phyloP scores from a whole-genome alignment of 139 green algal species.

The Chloropicon primus region DNA sequence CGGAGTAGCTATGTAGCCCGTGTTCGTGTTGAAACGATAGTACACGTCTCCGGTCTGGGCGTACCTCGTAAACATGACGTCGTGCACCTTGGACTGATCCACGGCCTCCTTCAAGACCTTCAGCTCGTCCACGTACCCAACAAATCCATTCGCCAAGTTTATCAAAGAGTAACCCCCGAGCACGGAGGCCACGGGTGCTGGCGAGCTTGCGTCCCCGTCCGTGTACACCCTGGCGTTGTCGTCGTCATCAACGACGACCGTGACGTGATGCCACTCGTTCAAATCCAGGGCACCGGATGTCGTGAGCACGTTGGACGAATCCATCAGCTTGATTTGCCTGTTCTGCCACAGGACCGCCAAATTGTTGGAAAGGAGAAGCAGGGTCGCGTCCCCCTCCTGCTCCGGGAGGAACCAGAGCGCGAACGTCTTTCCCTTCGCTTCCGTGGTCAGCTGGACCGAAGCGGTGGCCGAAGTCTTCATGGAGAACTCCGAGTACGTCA shows the following conservation, averaged over 20 bases:
- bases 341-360: background rate
- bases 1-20: background rate
- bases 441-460: background rate
- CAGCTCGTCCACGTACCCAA: constrained; percentile 13
- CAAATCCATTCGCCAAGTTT: constrained; percentile 1
- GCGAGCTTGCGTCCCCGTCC: background rate
- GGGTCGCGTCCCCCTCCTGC: background rate
- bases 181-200: background rate
- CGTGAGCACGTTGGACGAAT: background rate
- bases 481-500: constrained; percentile 11
- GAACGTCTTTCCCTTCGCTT: constrained; percentile 4
- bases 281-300: background rate
- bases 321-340: background rate
- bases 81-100: background rate
- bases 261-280: constrained; percentile 2
- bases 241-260: background rate
- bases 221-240: background rate
- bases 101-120: constrained; percentile 12
- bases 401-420: background rate
- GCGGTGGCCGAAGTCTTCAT: constrained; percentile 2
- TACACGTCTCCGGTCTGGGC: background rate
- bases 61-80: constrained; percentile 6
- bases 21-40: constrained; percentile 8
- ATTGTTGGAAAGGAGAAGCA: background rate
- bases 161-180: background rate